phyloP scores from a whole-genome alignment of 106 monocot genomes.

The Xerophyta viscosa region DNA sequence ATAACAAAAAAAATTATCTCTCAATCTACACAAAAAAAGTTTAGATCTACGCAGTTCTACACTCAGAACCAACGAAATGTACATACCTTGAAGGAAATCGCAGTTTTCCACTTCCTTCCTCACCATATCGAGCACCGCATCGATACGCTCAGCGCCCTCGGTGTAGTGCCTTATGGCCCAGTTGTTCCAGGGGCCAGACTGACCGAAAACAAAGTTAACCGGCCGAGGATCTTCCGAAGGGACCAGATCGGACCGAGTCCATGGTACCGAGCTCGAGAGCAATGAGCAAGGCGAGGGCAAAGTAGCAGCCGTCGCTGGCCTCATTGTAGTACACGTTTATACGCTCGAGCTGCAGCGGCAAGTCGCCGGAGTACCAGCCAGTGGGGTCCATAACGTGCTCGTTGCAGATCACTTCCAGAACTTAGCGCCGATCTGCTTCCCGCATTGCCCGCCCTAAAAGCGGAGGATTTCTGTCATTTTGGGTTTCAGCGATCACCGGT shows the following conservation, averaged over 20 bases:
- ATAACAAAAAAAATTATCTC: too few species aligned
- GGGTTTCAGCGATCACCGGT: neutral
- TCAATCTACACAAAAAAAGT: too few species aligned
- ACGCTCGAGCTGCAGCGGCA: constrained; percentile 10
- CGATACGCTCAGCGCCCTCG: constrained; percentile 47
- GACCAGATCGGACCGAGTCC: constrained; percentile 22
- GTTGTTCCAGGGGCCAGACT: constrained; percentile 47
- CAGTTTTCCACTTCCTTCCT: constrained; percentile 50
- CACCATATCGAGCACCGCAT: too few species aligned
- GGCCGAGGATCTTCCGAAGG: constrained; percentile 26
- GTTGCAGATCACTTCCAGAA: constrained; percentile 45
- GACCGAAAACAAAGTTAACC: constrained; percentile 44
- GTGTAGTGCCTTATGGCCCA: constrained; percentile 49
- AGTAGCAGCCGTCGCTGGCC: constrained; percentile 11
- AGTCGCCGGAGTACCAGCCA: constrained; percentile 12
- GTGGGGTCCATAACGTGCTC: constrained; percentile 36
- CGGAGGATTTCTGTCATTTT: constrained; percentile 36
- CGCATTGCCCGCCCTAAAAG: constrained; percentile 40
- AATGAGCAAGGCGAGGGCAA: constrained; percentile 11
- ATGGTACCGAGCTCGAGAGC: constrained; percentile 10
- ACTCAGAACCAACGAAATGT: too few species aligned
- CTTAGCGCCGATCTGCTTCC: constrained; percentile 50
- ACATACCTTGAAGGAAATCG: constrained; percentile 36
- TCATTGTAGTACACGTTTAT: constrained; percentile 19
- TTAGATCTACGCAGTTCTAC: too few species aligned